Evolutionary conservation across 192 early-diverging fungal species (phyloP).

Genomic region (Coemansia sp.): DNA sequence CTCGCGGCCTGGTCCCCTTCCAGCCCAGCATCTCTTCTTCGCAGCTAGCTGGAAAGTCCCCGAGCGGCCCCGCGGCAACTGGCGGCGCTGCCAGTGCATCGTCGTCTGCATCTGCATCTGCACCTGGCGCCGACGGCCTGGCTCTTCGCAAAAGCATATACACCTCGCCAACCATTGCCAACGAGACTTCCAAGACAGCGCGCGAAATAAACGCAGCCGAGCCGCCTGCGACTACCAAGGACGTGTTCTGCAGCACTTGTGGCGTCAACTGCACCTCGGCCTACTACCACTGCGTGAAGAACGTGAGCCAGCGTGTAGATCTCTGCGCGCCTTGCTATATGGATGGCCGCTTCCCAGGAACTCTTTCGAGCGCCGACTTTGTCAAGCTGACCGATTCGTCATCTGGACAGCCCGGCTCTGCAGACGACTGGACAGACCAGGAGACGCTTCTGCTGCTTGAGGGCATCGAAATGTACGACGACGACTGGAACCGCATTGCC

Average conservation of each 20-base stretch:
- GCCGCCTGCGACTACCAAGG: constrained; percentile 24
- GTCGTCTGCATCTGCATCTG: constrained; percentile 9
- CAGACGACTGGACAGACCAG: constrained; percentile 79
- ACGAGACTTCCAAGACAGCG: constrained; percentile 50
- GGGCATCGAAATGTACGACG: constrained; percentile 89
- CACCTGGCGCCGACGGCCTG: constrained; percentile 25
- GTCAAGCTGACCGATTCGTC: constrained; percentile 56
- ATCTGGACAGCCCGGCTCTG: constrained; percentile 31
- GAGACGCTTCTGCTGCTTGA: constrained; percentile 87
- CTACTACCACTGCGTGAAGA: constrained; percentile 81
- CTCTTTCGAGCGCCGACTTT: constrained; percentile 83
- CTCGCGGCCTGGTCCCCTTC: constrained; percentile 87
- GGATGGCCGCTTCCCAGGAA: constrained; percentile 90
- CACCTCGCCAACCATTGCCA: constrained; percentile 34
- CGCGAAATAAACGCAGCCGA: constrained; percentile 30
- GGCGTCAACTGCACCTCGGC: constrained; percentile 72
- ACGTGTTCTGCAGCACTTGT: constrained; percentile 78
- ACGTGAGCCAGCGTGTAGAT: constrained; percentile 58
- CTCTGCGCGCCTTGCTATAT: constrained; percentile 86
- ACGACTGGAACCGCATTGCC: constrained; percentile 90
- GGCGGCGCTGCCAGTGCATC: constrained; percentile 17
- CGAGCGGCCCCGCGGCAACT: constrained; percentile 16
- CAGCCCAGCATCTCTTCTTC: constrained; percentile 54
- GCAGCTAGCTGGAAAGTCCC: constrained; percentile 17
- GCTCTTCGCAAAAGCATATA: constrained; percentile 62